Base-by-base conservation (phyloP, 495 filamentous ascomycete species). In the Immersiella caudata region DNA sequence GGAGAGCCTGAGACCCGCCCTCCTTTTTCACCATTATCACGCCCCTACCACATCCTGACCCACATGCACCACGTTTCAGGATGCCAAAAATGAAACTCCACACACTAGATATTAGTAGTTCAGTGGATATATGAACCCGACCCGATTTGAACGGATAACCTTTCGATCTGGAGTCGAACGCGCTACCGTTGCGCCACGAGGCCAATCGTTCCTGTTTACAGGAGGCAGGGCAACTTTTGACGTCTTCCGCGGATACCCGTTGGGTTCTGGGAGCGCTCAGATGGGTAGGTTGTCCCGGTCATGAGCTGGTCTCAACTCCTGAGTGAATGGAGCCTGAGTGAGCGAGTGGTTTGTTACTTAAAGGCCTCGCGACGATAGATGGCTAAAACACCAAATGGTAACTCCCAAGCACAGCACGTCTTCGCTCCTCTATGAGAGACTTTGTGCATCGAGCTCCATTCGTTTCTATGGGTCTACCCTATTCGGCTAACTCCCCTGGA, bases 141-240 rank as follows among this genome's bases (percentile, higher is more conserved):
- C 40, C 40, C 40, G 40, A 46, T 46, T 46, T 46, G 40, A 46
- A 46, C 40, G 40, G 40, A 46, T 46, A 46, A 46, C 40, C 40
- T 46, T 46, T 46, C 40, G 40, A 46, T 46, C 40, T 46, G 40
- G 40, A 46, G 40, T 46, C 40, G 40, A 46, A 46, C 40, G 40
- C 40, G 40, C 29, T 33, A 33, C 29, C 29, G 29, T 33, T 33
- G 29, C 40, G 40, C 40, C 40, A 46, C 40, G 16, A 46, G 40
- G 40, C 40, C 40, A n/a, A n/a, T n/a, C n/a, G 6, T 46, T 4
- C 40, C 14, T 46, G 9, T 46, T 46, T 4, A 46, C 14, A 12
- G 14, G 16, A 6, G 16, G 4, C 11, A 12, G 40, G 4, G 9
- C 40, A 6, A 12, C 9, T 14, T 46, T 46, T 46, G 40, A 2